Conservation (phyloP, 2,329 filamentous ascomycete genomes). For the Ophiostoma piceae region DNA sequence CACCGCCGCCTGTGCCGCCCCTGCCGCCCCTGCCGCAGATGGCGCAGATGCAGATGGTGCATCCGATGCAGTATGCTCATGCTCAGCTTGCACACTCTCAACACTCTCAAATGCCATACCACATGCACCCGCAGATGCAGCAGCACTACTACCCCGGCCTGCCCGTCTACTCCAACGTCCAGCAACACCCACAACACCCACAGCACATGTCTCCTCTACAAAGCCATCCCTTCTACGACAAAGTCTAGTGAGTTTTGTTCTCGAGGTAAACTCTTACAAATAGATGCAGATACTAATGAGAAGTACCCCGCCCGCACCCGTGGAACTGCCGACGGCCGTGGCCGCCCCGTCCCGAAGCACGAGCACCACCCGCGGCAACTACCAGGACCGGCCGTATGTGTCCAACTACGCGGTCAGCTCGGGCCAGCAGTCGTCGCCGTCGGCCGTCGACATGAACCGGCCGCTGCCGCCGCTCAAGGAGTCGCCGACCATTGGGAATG, state of each 20-base stretch:
- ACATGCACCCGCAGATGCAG: slow-evolving; percentile 6
- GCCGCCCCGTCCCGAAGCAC: background rate
- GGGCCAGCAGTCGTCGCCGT: background rate
- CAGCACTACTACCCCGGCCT: background rate
- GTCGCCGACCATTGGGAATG: background rate
- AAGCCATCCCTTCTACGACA: slow-evolving; percentile 23
- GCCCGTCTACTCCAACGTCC: no score
- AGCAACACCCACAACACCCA: slow-evolving; percentile 1
- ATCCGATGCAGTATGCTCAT: slow-evolving; percentile 14
- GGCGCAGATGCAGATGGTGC: background rate
- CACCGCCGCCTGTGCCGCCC: slow-evolving; percentile 12
- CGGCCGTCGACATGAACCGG: background rate
- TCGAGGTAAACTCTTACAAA: no score
- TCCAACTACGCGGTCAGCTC: slow-evolving; percentile 4
- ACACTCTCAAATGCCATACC: background rate
- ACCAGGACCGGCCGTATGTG: background rate
- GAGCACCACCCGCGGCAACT: background rate
- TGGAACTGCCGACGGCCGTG: slow-evolving; percentile 36
- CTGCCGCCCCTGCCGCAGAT: background rate
- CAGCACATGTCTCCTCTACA: slow-evolving; percentile 20
- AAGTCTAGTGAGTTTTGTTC: no score
- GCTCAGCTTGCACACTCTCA: background rate
- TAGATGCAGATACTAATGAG: no score
- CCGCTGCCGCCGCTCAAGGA: background rate
- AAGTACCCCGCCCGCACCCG: slow-evolving; percentile 26